Evolutionary conservation across 2,329 filamentous ascomycete genomes (phyloP).

Genomic region (Orbilia quercus): DNA sequence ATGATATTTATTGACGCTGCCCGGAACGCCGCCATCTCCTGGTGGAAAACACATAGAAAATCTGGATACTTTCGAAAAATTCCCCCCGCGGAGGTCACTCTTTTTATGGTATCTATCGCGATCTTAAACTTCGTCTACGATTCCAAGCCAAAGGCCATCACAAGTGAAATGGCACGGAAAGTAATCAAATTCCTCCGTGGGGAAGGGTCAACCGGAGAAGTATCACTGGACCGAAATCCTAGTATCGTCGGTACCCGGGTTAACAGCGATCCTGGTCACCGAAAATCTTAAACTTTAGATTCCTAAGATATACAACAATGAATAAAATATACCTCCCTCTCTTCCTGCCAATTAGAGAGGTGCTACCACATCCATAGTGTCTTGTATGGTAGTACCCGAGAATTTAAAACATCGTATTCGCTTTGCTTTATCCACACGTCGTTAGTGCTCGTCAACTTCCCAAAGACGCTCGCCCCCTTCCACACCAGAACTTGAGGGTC

Average conservation of each 20-base stretch:
- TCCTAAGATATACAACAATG: not conserved
- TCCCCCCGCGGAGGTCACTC: constrained; percentile 21
- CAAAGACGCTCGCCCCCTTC: constrained; percentile 98
- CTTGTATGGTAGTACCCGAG: constrained; percentile 85
- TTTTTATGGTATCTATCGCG: constrained; percentile 37
- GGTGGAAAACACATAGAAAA: constrained; percentile 34
- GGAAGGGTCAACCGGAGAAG: not conserved
- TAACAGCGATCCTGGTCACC: not conserved
- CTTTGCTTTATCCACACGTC: constrained; percentile 91
- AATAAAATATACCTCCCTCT: not conserved
- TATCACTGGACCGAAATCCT: not conserved
- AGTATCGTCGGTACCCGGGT: not conserved
- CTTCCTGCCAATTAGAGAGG: not conserved
- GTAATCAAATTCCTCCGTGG: constrained; percentile 24
- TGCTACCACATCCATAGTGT: constrained; percentile 71
- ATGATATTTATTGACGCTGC: constrained; percentile 35
- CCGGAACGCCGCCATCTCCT: constrained; percentile 28
- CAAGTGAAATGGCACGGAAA: constrained; percentile 37
- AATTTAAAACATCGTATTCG: constrained; percentile 88
- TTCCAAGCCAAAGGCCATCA: constrained; percentile 25
- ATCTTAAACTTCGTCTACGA: constrained; percentile 42
- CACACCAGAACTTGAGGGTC: constrained; percentile 97
- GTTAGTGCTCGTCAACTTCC: constrained; percentile 84
- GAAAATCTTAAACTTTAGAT: too few relatives aligned
- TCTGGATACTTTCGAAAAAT: constrained; percentile 12